Percentiles rank a stretch among this genome's conserved stretches.
Conservation (phyloP, 345 rosid species). For the Euclidium syriacum region DNA sequence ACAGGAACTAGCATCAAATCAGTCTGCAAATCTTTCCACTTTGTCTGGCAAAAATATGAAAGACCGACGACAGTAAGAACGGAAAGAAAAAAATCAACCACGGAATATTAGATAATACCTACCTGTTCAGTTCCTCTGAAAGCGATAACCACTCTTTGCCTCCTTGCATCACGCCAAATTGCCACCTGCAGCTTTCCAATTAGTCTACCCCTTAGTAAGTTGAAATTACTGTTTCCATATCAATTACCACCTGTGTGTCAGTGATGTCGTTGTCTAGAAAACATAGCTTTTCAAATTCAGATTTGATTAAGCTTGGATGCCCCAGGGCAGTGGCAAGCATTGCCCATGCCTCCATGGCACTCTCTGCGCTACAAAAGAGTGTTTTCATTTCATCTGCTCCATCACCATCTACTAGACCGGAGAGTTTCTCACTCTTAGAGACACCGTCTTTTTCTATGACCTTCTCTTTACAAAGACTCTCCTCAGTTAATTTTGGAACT, state of each 20-base stretch:
- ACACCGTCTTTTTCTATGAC: slow-evolving; percentile 14
- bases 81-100: slow-evolving; percentile 1
- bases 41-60: slow-evolving; percentile 50
- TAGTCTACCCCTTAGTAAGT: slow-evolving; percentile 15
- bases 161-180: slow-evolving; percentile 86
- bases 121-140: slow-evolving; percentile 99
- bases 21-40: slow-evolving; percentile 90
- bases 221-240: neutral
- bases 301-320: slow-evolving; percentile 91
- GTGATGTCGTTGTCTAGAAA: slow-evolving; percentile 77
- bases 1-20: slow-evolving; percentile 87
- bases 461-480: slow-evolving; percentile 30
- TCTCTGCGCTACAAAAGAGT: slow-evolving; percentile 82
- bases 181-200: slow-evolving; percentile 60
- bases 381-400: slow-evolving; percentile 66
- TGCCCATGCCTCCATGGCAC: slow-evolving; percentile 99
- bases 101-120: slow-evolving; percentile 23
- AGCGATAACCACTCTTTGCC: slow-evolving; percentile 77
- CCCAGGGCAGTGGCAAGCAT: slow-evolving; percentile 95
- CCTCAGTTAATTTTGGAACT: slow-evolving; percentile 65
- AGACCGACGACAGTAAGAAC: slow-evolving; percentile 16
- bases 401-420: slow-evolving; percentile 33
- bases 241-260: slow-evolving; percentile 68
- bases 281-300: slow-evolving; percentile 93
- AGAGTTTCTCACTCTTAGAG: slow-evolving; percentile 35